Percentiles rank a stretch among this genome's conserved stretches.
Conservation (phyloP, 495 filamentous ascomycete genomes). For the Aspergillus avenaceus region DNA sequence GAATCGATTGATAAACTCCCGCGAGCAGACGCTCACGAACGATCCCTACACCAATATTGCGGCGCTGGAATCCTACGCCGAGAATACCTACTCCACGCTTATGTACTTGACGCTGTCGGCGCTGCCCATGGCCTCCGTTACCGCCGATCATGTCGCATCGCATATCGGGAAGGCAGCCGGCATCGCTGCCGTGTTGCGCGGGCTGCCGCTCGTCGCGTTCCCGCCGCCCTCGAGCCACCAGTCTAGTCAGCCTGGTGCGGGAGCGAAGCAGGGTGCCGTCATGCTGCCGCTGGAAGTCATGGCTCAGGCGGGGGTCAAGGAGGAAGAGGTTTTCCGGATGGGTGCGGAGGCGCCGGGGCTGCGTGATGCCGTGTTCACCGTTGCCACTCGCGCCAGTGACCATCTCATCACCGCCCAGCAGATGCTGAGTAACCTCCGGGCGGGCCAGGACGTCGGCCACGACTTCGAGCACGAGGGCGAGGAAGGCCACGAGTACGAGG, state of each 20-base stretch:
- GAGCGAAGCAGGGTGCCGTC: conserved; percentile 57
- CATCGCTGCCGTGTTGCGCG: conserved; percentile 77
- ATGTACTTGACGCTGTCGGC: conserved; percentile 82
- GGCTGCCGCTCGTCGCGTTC: conserved; percentile 79
- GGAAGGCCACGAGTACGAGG: conserved; percentile 62
- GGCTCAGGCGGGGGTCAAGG: conserved; percentile 70
- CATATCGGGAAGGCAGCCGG: conserved; percentile 93
- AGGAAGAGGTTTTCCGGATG: conserved; percentile 84
- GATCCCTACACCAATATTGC: conserved; percentile 71
- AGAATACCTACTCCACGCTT: conserved; percentile 91
- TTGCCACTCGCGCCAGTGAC: conserved; percentile 90
- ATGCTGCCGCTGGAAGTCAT: conserved; percentile 86
- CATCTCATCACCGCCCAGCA: conserved; percentile 91
- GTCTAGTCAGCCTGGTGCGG: conserved; percentile 32
- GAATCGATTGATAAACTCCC: conserved; percentile 66
- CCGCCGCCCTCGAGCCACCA: conserved; percentile 59
- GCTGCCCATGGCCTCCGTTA: conserved; percentile 69
- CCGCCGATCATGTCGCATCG: conserved; percentile 87
- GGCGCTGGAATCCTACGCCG: conserved; percentile 80
- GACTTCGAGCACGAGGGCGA: conserved; percentile 83
- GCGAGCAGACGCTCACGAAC: conserved; percentile 81
- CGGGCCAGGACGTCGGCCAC: conserved; percentile 70
- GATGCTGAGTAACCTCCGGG: conserved; percentile 76
- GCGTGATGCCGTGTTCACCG: conserved; percentile 83
- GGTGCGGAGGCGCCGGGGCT: conserved; percentile 73